Evolutionary conservation across 176 grass and related monocot species (phyloP).

Genomic region (Alopecurus myosuroides): DNA sequence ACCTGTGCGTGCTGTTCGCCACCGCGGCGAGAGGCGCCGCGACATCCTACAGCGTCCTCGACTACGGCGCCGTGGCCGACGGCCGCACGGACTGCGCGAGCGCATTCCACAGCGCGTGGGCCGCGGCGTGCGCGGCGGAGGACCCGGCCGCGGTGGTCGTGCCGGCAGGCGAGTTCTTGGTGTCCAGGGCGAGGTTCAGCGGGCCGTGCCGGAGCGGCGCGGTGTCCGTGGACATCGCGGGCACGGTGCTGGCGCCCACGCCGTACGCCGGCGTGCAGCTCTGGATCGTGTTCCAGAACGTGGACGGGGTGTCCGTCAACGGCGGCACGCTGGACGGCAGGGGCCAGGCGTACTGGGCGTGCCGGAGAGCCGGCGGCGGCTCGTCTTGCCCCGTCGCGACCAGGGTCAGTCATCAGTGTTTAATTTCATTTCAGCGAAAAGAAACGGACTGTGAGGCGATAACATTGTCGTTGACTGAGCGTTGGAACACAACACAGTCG

Average conservation of each 20-base stretch:
- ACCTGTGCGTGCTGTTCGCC: neutral
- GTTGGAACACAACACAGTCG: constrained; percentile 16
- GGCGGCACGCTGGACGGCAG: constrained; percentile 48
- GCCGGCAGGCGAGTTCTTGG: constrained; percentile 37
- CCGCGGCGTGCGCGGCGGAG: constrained; percentile 21
- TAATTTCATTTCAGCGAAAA: neutral
- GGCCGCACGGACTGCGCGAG: constrained; percentile 22
- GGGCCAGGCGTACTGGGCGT: constrained; percentile 42
- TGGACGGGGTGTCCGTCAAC: constrained; percentile 40
- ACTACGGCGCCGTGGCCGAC: constrained; percentile 35
- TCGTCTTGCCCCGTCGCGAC: constrained; percentile 28
- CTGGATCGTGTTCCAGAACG: constrained; percentile 56
- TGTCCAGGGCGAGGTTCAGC: constrained; percentile 33
- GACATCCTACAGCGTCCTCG: constrained; percentile 19
- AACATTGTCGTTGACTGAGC: neutral
- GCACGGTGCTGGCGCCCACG: constrained; percentile 37
- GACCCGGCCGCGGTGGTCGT: constrained; percentile 23
- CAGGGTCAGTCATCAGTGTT: constrained; percentile 21
- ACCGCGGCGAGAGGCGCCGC: neutral
- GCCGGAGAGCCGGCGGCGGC: constrained; percentile 25
- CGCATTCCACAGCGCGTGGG: constrained; percentile 37
- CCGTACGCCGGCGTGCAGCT: constrained; percentile 5
- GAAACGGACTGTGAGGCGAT: neutral
- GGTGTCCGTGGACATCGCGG: constrained; percentile 27
- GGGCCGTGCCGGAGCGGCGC: constrained; percentile 38